phyloP scores from a whole-genome alignment of 352 stramenopile genomes.

The Phytophthora vignae region DNA sequence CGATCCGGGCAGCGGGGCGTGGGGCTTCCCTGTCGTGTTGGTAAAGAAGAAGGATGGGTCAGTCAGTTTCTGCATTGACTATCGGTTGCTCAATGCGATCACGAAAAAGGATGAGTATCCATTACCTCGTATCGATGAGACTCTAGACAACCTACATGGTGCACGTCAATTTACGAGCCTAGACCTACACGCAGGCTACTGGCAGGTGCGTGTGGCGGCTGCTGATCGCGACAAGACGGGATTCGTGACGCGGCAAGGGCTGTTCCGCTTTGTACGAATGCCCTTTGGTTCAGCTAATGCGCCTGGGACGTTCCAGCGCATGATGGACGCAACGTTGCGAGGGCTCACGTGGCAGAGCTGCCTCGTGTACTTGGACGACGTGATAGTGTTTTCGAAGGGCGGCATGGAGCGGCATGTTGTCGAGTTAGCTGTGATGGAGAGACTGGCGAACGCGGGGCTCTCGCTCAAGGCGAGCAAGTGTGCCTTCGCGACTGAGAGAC shows the following conservation, averaged over 20 bases:
- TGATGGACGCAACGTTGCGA: not conserved
- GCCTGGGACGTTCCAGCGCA: slow-evolving; percentile 1
- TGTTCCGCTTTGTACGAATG: not conserved
- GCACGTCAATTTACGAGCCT: slow-evolving; percentile 18
- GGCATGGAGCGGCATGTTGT: not conserved
- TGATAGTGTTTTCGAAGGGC: slow-evolving; percentile 1
- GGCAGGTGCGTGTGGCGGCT: slow-evolving; percentile 14
- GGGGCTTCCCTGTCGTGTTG: not conserved
- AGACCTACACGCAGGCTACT: slow-evolving; percentile 29
- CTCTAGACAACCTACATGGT: slow-evolving; percentile 21
- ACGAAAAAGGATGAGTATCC: slow-evolving; percentile 30
- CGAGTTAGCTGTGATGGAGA: not conserved
- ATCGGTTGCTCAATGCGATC: not conserved
- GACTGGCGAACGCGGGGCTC: not conserved
- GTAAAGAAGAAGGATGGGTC: not conserved
- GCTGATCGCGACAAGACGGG: slow-evolving; percentile 29
- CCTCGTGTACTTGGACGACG: not conserved
- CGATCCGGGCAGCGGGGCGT: not conserved
- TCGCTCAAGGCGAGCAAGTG: not conserved
- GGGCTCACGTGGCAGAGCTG: not conserved
- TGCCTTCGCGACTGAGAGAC: not conserved
- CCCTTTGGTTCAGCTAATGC: not conserved
- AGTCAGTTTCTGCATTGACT: not conserved
- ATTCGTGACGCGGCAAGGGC: slow-evolving; percentile 8
- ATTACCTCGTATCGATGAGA: slow-evolving; percentile 33